These are phyloP conservation scores for Starmerella etchellsii DNA, from an alignment of 805 yeast species.

Conservation along the genomic window DNA sequence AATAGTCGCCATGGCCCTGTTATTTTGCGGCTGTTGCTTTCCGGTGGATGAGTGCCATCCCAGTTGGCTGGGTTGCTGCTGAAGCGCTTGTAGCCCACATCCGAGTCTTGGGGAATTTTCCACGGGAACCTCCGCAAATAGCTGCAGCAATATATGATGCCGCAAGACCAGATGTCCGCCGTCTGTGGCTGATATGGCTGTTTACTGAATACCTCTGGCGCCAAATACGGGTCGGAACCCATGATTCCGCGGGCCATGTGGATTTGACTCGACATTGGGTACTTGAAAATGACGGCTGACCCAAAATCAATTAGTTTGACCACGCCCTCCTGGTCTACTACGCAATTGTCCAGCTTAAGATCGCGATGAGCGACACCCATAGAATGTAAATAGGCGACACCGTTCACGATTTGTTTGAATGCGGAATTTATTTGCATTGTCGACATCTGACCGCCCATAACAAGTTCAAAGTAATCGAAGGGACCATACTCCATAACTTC, in stretches of 20 bases:
- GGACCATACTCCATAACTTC: slow-evolving; percentile 91
- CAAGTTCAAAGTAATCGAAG: slow-evolving; percentile 81
- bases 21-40: slow-evolving; percentile 24
- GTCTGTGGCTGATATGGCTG: slow-evolving; percentile 67
- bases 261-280: slow-evolving; percentile 43
- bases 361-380: slow-evolving; percentile 90
- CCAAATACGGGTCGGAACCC: slow-evolving; percentile 91
- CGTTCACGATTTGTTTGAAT: slow-evolving; percentile 65
- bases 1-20: slow-evolving; percentile 64
- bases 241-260: slow-evolving; percentile 72
- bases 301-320: slow-evolving; percentile 89
- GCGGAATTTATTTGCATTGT: slow-evolving; percentile 63
- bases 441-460: slow-evolving; percentile 75
- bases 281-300: slow-evolving; percentile 70
- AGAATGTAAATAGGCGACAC: slow-evolving; percentile 61
- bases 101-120: slow-evolving; percentile 76
- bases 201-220: slow-evolving; percentile 70
- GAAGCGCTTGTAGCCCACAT: slow-evolving; percentile 62
- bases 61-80: slow-evolving; percentile 20
- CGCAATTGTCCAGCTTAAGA: slow-evolving; percentile 85
- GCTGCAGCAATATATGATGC: slow-evolving; percentile 87
- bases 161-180: slow-evolving; percentile 88
- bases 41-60: slow-evolving; percentile 21
- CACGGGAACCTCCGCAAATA: slow-evolving; percentile 80
- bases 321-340: slow-evolving; percentile 59